Evolutionary conservation across 148 eudicot species (phyloP), one percentile per base, ranked within the genome.

Genomic region (Cornus kousa): DNA sequence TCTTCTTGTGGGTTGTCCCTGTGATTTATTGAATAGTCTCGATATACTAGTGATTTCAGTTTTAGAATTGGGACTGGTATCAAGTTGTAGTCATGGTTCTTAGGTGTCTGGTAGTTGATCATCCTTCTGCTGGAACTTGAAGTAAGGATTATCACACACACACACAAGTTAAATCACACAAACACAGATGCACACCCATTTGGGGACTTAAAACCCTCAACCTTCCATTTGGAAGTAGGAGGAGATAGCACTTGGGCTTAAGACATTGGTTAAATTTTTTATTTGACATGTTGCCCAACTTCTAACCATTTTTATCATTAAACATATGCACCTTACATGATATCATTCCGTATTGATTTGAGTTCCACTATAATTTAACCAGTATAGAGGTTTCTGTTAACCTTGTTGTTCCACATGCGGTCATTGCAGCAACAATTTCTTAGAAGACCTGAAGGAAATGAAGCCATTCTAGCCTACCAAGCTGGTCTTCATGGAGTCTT

Each of bases 361-460:
- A 43, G 8, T 43, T 43, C 48, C 48, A 43, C 48, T 43, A 43
- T 43, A 43, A 43, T 43, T 43, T 43, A 6, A 43, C 48, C 48
- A 43, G 55, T 73, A 8, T 31, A 14, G 75, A 50, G 68, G 23
- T 39, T 35, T n/a, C 77, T 62, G 6, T 35, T n/a, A n/a, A 57
- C 12, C 28, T 33, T 11, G 10, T 75, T 66, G 23, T 28, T 28
- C 28, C 28, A 28, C 28, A 28, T 85, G 81, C 84, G 93, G 98
- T 79, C 91, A 73, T 76, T 90, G 32, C 95, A 89, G 68, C 98
- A 96, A 43, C 99, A 91, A 55, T 82, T 90, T 53, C 83, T 87
- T 13, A 85, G 93, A 67, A 90, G 87, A 75, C 85, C 92, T 73
- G 98, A 96, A 72, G 97, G 92, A 81, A 90, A 91, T 81, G 98